Base-by-base conservation (phyloP, 2,329 filamentous ascomycete species). In the Neobulgaria alba region DNA sequence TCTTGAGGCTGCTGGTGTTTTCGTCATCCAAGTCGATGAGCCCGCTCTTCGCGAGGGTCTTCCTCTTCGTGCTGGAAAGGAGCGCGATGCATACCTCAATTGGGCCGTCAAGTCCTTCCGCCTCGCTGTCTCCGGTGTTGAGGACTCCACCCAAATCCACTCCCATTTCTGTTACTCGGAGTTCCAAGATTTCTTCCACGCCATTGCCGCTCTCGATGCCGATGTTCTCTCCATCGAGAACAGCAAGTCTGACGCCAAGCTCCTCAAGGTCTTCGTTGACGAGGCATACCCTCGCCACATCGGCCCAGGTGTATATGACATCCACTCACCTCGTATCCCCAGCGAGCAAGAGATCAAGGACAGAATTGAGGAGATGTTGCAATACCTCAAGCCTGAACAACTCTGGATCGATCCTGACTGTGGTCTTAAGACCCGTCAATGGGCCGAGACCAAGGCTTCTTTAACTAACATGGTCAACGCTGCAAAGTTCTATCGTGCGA, bases 171-270 rank as follows among this genome's bases (percentile, higher is more conserved):
- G 92, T 71, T 98, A 98, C 82, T 96, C 92, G 39, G 92, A 98
- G 78, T 98, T 98, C 86, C 92, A 98, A 74, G 92, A 98, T 77
- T 98, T 98, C 79, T 98, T 98, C 88, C 87, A 96, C 72, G 92
- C 92, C 71, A 98, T 98, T 59, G 87, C 92, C 53, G 90, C 92
- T 48, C 83, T 98, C 52, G 92, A 98, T 65, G 90, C 92, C 50
- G 92, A 98, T 69, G 92, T 98, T 51, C 82, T 98, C 61, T 94
- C 86, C 63, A 98, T 98, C 59, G 92, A 98, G 83, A 98, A 98
- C 86, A 93, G 85, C 84, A 98, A 98, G 84, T 94, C 86, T 59
- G 92, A 98, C 62, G 92, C 92, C 64, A 98, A 98, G 84, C 82
- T 98, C 57, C 84, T 98, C 64, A 85, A 90, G 72, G 92, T 98